Base-by-base conservation (phyloP, 371 early-diverging fungal genomes). In the Smittium mucronatum region DNA sequence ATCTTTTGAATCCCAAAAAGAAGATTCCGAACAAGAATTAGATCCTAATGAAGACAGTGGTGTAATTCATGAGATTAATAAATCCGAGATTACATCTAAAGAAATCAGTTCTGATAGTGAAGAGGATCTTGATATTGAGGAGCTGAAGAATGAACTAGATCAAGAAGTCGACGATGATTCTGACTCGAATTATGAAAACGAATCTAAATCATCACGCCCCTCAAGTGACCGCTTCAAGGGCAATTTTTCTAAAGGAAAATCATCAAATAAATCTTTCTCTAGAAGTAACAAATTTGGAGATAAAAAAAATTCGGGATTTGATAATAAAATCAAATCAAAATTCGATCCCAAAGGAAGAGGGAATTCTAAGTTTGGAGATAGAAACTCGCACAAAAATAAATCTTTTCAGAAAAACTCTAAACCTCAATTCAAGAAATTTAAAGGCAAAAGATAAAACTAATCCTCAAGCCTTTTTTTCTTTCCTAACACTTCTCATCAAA, bases 21-120 rank as follows among this genome's bases (percentile, higher is more conserved):
- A 63, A 21, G 63, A 34, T 2, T 34, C 33, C 63, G 72, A 70
- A 31, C 32, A 33, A 11, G 59, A 71, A 5, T 11, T 63, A 5
- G 63, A 63, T 21, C 47, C 47, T 47, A 47, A 47, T 5, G 47
- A 11, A 11, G 47, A 47, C 21, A 47, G 47, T 47, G 47, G 47
- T 47, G 47, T 47, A 11, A 47, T 47, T 11, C 47, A 47, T 47
- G 47, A 47, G 5, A 47, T 47, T 47, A 47, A 47, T 47, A 47
- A 47, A 47, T 21, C 47, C 21, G 47, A 47, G 21, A 47, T 5
- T 21, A 47, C 47, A 11, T 47, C 47, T 47, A 47, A 47, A 47
- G 21, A 11, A 5, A 11, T 21, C 5, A 47, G 47, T 21, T 47
- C 47, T 21, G 47, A 47, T 47, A 47, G 47, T 21, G 47, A 47